phyloP scores from a whole-genome alignment of 2,329 filamentous ascomycete genomes.

The Magnaporthales sp. region DNA sequence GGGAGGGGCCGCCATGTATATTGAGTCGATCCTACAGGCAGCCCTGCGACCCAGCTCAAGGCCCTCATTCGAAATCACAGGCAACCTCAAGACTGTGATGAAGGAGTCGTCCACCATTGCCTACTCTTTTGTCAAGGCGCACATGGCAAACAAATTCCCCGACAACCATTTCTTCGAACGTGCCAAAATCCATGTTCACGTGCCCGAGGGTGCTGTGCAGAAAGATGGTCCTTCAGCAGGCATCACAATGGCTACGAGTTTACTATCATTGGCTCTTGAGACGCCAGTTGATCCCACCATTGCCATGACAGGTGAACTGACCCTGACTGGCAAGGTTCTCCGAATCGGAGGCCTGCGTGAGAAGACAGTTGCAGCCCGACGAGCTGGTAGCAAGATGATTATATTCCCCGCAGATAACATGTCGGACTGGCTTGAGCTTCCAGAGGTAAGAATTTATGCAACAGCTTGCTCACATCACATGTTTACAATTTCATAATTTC shows the following conservation, averaged over 20 bases:
- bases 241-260: slow-evolving; percentile 94
- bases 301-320: slow-evolving; percentile 97
- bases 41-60: slow-evolving; percentile 65
- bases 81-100: slow-evolving; percentile 94
- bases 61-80: slow-evolving; percentile 80
- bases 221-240: slow-evolving; percentile 92
- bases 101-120: slow-evolving; percentile 94
- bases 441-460: slow-evolving; percentile 66
- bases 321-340: slow-evolving; percentile 91
- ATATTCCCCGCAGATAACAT: slow-evolving; percentile 94
- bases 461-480: no score
- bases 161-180: slow-evolving; percentile 95
- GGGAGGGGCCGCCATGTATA: slow-evolving; percentile 92
- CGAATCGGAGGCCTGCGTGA: slow-evolving; percentile 89
- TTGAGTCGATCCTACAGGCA: slow-evolving; percentile 90
- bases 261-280: slow-evolving; percentile 79
- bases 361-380: slow-evolving; percentile 91
- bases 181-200: slow-evolving; percentile 90
- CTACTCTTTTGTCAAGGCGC: slow-evolving; percentile 89
- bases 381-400: slow-evolving; percentile 86
- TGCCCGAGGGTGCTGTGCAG: slow-evolving; percentile 89
- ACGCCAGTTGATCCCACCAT: slow-evolving; percentile 72
- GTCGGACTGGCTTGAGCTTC: slow-evolving; percentile 95
- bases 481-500: not conserved
- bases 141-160: slow-evolving; percentile 76